phyloP scores from a whole-genome alignment of 2,329 filamentous ascomycete genomes.

The Monosporascus sp. region DNA sequence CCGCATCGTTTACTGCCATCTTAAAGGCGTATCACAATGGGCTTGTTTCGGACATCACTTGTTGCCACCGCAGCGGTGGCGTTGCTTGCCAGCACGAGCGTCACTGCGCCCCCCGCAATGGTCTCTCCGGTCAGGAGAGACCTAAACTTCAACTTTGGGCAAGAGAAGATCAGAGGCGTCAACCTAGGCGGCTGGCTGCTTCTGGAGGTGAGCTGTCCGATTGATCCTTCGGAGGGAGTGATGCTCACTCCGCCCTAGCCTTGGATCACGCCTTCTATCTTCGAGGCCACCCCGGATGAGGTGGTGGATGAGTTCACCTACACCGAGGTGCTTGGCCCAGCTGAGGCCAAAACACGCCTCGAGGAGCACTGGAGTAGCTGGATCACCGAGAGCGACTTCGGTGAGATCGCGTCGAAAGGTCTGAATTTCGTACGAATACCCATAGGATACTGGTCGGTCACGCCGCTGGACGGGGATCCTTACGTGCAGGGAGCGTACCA shows the following conservation, averaged over 20 bases:
- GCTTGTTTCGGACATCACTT: background rate
- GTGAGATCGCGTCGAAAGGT: slow-evolving; percentile 49
- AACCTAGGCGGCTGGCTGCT: slow-evolving; percentile 18
- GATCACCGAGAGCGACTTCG: slow-evolving; percentile 46
- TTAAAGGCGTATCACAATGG: background rate
- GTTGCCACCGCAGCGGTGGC: background rate
- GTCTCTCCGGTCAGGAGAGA: slow-evolving; percentile 3
- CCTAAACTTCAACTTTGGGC: slow-evolving; percentile 6
- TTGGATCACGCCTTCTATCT: slow-evolving; percentile 71
- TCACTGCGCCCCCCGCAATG: slow-evolving; percentile 1
- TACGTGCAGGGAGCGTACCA: slow-evolving; percentile 35
- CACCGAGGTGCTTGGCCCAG: slow-evolving; percentile 39
- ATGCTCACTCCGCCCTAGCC: slow-evolving; percentile 50
- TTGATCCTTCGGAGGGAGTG: background rate
- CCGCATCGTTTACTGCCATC: no score
- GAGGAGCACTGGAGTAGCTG: slow-evolving; percentile 46
- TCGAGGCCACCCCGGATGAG: slow-evolving; percentile 39
- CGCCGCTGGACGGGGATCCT: slow-evolving; percentile 40
- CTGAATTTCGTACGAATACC: slow-evolving; percentile 57
- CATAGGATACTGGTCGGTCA: slow-evolving; percentile 55
- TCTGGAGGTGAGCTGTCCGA: slow-evolving; percentile 7
- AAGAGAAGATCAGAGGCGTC: slow-evolving; percentile 13
- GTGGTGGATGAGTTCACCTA: slow-evolving; percentile 48
- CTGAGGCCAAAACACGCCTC: slow-evolving; percentile 36
- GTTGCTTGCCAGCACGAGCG: background rate